Evolutionary conservation across 257 asterid species (phyloP).

Genomic region (Dorcoceras hygrometricum): DNA sequence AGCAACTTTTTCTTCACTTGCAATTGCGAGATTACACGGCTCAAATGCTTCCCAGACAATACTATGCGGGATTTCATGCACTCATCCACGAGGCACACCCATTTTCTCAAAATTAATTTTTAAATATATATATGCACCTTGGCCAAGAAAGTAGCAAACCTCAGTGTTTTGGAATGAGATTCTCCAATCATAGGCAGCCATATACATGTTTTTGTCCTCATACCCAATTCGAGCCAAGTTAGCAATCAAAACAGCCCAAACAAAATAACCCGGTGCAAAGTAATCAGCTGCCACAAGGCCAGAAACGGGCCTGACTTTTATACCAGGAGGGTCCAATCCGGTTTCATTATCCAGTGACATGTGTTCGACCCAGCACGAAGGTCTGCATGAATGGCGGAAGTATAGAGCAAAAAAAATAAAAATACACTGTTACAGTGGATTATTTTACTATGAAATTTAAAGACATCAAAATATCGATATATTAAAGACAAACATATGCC

Average conservation of each 20-base stretch:
- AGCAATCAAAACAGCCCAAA: constrained; percentile 81
- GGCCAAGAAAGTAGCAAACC: constrained; percentile 41
- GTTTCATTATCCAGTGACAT: constrained; percentile 79
- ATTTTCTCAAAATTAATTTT: constrained; percentile 4
- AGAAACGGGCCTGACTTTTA: constrained; percentile 75
- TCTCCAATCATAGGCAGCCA: constrained; percentile 95
- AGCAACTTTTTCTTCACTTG: neutral
- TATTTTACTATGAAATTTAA: constrained; percentile 9
- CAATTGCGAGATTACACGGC: neutral
- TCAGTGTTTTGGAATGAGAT: constrained; percentile 79
- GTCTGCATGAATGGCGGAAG: constrained; percentile 41
- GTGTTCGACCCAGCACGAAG: constrained; percentile 85
- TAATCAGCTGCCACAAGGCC: constrained; percentile 90
- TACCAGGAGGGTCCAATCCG: constrained; percentile 76
- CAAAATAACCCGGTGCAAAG: constrained; percentile 83
- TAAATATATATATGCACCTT: constrained; percentile 9
- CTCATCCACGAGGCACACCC: constrained; percentile 7
- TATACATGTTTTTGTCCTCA: constrained; percentile 80
- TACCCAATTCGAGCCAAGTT: constrained; percentile 87
- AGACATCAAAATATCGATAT: constrained; percentile 16
- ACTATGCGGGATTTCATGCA: constrained; percentile 17
- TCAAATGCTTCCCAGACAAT: constrained; percentile 5
- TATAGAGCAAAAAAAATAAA: constrained; percentile 3
- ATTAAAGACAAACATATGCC: neutral
- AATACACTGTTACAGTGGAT: constrained; percentile 1